Base-by-base conservation (phyloP, 768 basidiomycete genomes). In the Tulasnella sp. region DNA sequence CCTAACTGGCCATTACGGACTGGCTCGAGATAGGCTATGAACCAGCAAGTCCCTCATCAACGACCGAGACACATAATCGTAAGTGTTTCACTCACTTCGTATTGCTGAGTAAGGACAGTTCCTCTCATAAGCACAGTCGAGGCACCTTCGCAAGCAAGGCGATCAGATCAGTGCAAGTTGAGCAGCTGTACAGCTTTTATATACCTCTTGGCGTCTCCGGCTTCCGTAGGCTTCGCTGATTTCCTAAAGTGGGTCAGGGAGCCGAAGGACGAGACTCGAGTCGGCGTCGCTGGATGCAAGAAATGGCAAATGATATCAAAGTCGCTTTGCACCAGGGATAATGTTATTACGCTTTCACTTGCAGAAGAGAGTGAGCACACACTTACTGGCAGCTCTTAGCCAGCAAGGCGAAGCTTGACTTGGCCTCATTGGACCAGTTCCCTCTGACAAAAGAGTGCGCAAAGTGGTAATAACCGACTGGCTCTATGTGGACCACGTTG, bases 331-430 rank as follows among this genome's bases (percentile, higher is more conserved):
- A 26, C 19, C 10, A 5, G 13, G 29, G 9, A 60, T 44, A 51
- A 11, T 27, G 10, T 49, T 42, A 24, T 32, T 41, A 64, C 48
- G 9, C 51, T 15, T 2, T 30, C 29, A 9, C 32, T 30, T 47
- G 11, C 15, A 5, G n/a, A n/a, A n/a, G n/a, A 4, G 24, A 2
- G 11, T 42, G 42, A 23, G 29, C 19, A 27, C 55, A 41, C 24
- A 59, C 83, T 67, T 69, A 90, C 88, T 94, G 91, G 79, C 86
- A 94, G 64, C 83, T 83, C 74, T 94, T 94, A 17, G 89, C 85
- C 84, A 94, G 82, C 53, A 94, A 77, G 13, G 85, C 82, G 70
- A 93, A 93, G 23, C 82, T 84, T 65, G 86, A 85, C 4, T 76
- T 73, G 2, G 73, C 70, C 67, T 93, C 86, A 24, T 75, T 80